Evolutionary conservation across 441 rosid species (phyloP), one percentile per base, ranked within the genome.

Genomic region (Gossypium schwendimanii): DNA sequence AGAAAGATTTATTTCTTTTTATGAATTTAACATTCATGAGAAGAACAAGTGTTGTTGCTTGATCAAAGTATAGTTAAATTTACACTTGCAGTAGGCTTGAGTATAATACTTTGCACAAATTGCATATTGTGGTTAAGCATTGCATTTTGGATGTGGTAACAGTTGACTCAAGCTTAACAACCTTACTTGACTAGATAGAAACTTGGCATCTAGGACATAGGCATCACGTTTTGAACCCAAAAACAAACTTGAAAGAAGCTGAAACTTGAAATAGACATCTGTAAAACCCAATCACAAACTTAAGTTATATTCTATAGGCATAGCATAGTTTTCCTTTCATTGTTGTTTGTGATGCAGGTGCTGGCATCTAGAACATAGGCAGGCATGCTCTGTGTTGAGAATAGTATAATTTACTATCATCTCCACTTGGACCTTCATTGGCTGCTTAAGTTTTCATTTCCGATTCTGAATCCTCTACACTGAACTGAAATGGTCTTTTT

Each of bases 21-120:
- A 50, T 67, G 15, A 17, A 50, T 28, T 26, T 50, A 67, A 65
- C 14, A 65, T 65, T 65, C 55, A 65, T 64, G 69, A 21, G 12
- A 64, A 21, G 54, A 64, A 44, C 6, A 44, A 65, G 39, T 45
- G 14, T 45, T 2, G 53, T 64, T 41, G 21, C 70, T 47, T 65
- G 57, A 3, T 45, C 3, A 2, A 45, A 23, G 57, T 65, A 23
- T 47, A 14, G 39, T 65, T 24, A 23, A 45, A 65, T 23, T 14
- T 47, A 20, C 45, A 41, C 31, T 18, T 39, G 53, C 69, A 11
- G 31, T 18, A 63, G 52, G 28, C 52, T 20, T 39, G 52, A 41
- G 31, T 5, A 63, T 63, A 5, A 39, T 39, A 39, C 28, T 18
- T 62, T 36, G 68, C 17, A 39, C 15, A 18, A 17, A 36, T 63